Base-by-base conservation (phyloP, 1,284 basidiomycete species). In the Trichosporon coremiiforme region DNA sequence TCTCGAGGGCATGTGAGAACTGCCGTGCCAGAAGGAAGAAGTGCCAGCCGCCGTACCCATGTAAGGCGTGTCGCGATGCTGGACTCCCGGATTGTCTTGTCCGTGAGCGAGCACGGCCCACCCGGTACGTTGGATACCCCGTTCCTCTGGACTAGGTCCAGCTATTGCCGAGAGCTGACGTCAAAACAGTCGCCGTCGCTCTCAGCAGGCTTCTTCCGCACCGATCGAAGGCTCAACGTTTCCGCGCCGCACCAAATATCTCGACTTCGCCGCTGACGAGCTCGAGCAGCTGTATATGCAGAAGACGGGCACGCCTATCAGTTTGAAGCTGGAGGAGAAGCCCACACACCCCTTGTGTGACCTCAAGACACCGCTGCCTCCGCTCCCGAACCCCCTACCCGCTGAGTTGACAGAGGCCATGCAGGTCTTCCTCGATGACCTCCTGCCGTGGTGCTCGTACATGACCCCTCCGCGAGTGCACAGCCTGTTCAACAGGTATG, bases 391-490 rank as follows among this genome's bases (percentile, higher is more conserved):
- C 9, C 68, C 68, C 12, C 65, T 70, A 6, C 68, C 70, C 4
- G 53, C 68, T 4, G 57, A 53, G 4, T 29, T 66, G 1, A 38
- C 67, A 7, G 64, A 71, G 20, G 72, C 72, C 3, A 71, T 73
- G 69, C 29, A 64, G 41, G 55, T 33, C 25, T 73, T 73, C 53
- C 68, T 63, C n/a, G 66, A 68, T 31, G 65, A 64, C 55, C 36
- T 71, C 33, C 67, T 71, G n/a, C 72, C 70, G 5, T 73, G 66
- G 62, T 71, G 72, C 72, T 68, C 66, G n/a, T 69, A 70, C 66
- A 53, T 71, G 64, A 73, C 70, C 1, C 38, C 70, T 3, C 70
- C 70, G 3, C 47, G 70, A 8, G 68, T 73, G 4, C 31, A 70
- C 20, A 25, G 60, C 3, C 66, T 73, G 47, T 73, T 66, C 50